A percentile compares a stretch with the other conserved stretches of the same genome.
phyloP scores from a whole-genome alignment of 2,329 filamentous ascomycete genomes.

The Aspergillus chevalieri region DNA sequence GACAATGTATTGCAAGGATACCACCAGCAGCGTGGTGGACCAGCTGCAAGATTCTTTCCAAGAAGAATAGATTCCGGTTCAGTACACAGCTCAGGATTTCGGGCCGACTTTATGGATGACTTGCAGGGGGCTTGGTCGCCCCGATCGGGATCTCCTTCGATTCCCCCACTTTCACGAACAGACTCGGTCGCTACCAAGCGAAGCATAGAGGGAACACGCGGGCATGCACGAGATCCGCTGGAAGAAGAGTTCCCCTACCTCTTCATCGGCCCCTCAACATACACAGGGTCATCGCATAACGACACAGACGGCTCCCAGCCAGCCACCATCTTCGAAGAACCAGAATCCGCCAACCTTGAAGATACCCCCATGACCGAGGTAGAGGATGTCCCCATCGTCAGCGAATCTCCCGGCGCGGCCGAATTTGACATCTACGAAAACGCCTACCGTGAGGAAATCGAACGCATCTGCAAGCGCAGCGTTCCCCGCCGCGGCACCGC shows the following conservation, averaged over 20 bases:
- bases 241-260: constrained; percentile 65
- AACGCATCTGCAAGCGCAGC: constrained; percentile 56
- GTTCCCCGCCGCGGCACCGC: constrained; percentile 33
- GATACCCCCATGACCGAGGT: constrained; percentile 14
- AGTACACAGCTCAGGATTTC: constrained; percentile 15
- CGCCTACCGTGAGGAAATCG: constrained; percentile 77
- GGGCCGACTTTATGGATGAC: constrained; percentile 13
- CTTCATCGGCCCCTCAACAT: constrained; percentile 62
- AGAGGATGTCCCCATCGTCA: constrained; percentile 48
- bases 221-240: constrained; percentile 58
- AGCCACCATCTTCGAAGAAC: constrained; percentile 14
- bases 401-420: constrained; percentile 76
- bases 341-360: constrained; percentile 29
- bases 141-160: constrained; percentile 20
- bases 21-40: constrained; percentile 30
- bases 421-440: constrained; percentile 85
- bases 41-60: constrained; percentile 10
- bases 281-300: constrained; percentile 24
- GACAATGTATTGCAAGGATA: constrained; percentile 50
- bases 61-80: constrained; percentile 22
- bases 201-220: constrained; percentile 45
- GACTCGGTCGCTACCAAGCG: constrained; percentile 29
- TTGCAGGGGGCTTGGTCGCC: constrained; percentile 12
- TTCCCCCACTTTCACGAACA: constrained; percentile 20
- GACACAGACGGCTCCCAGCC: constrained; percentile 8